Percentiles rank a stretch among this genome's conserved stretches.
Conservation (phyloP, 192 early-diverging fungal species). For the Coemansia sp. region DNA sequence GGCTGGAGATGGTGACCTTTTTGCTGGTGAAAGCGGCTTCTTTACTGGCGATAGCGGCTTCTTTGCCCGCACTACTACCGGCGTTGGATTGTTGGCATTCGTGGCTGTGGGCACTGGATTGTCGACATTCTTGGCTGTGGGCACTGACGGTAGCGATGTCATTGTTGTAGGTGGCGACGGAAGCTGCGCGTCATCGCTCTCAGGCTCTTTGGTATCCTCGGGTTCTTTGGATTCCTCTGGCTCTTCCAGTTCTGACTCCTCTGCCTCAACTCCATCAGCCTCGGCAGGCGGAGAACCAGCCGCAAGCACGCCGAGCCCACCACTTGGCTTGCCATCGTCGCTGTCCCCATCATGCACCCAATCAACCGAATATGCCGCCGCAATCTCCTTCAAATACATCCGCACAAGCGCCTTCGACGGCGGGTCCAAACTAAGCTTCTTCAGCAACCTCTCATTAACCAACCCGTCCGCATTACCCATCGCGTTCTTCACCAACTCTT, state of each 20-base stretch:
- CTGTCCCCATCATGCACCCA: constrained; percentile 62
- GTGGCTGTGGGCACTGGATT: neutral
- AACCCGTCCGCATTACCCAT: constrained; percentile 71
- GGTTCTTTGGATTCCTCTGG: neutral
- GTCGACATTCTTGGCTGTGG: neutral
- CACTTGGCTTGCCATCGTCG: constrained; percentile 26
- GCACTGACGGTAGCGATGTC: neutral
- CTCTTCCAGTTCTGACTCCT: neutral
- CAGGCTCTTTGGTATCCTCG: neutral
- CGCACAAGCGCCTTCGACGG: constrained; percentile 78
- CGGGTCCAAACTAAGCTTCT: constrained; percentile 77
- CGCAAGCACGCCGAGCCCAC: constrained; percentile 17
- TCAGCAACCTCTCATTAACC: constrained; percentile 74
- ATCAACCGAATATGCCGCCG: constrained; percentile 71
- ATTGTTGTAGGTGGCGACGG: constrained; percentile 5
- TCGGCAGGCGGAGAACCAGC: neutral
- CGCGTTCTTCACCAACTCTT: constrained; percentile 72
- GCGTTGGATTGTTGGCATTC: neutral
- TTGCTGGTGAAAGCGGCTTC: constrained; percentile 10
- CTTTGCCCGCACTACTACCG: neutral
- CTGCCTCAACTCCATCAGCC: neutral
- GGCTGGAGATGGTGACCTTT: neutral
- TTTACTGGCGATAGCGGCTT: constrained; percentile 7
- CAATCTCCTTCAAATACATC: constrained; percentile 87
- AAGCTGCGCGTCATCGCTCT: constrained; percentile 3